These are phyloP conservation scores for Ascochyta pisi DNA, from an alignment of 2,329 filamentous ascomycete genomes.

Conservation along the genomic window DNA sequence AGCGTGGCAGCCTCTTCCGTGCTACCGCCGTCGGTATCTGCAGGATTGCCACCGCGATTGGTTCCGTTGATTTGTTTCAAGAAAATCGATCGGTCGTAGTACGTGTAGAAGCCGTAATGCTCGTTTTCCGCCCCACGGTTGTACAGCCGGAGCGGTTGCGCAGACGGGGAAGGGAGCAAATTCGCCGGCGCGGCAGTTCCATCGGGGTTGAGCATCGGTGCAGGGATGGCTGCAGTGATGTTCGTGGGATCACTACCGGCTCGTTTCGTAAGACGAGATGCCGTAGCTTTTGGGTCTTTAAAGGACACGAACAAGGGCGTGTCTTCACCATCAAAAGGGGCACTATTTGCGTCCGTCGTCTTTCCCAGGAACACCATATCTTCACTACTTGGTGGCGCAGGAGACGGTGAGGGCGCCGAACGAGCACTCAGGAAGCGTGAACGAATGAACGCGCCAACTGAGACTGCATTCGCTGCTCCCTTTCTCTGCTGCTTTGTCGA, in stretches of 20 bases:
- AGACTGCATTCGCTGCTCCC: constrained; percentile 69
- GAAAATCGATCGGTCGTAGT: constrained; percentile 88
- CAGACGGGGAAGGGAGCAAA: constrained; percentile 71
- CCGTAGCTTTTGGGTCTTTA: constrained; percentile 52
- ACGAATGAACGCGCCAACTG: constrained; percentile 44
- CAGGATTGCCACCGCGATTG: constrained; percentile 49
- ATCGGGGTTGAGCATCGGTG: constrained; percentile 68
- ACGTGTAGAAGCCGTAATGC: constrained; percentile 93
- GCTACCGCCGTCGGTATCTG: constrained; percentile 60
- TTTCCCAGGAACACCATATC: constrained; percentile 86
- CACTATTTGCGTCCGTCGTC: constrained; percentile 77
- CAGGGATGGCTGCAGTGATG: constrained; percentile 65
- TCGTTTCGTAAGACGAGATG: constrained; percentile 48
- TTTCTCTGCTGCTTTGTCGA: constrained; percentile 38
- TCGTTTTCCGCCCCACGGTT: constrained; percentile 81
- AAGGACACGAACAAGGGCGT: constrained; percentile 90
- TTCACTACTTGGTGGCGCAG: constrained; percentile 64
- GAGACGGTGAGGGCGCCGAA: constrained; percentile 55
- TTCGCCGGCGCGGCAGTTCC: constrained; percentile 75
- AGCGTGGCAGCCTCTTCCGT: constrained; percentile 54
- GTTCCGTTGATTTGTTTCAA: constrained; percentile 66
- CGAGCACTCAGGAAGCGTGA: constrained; percentile 38
- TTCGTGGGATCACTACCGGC: constrained; percentile 43
- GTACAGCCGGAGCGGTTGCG: constrained; percentile 83
- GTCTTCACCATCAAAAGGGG: constrained; percentile 79